Base-by-base conservation (phyloP, 108 stramenopile genomes). In the Nannochloropsis gaditana region DNA sequence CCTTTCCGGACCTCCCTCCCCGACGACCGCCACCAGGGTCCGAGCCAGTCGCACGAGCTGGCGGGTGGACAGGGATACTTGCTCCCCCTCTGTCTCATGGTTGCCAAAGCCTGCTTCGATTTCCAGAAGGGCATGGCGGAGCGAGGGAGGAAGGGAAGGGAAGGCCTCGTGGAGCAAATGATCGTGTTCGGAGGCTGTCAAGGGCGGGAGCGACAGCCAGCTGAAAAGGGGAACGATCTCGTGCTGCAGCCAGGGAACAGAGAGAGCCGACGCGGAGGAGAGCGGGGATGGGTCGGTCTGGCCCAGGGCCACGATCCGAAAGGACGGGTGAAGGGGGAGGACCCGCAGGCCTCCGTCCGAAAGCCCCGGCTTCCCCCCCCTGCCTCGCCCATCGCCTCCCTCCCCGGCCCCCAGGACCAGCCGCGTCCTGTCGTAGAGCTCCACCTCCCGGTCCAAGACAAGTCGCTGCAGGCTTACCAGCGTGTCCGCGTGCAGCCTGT, bases 401-500 rank as follows among this genome's bases (percentile, higher is more conserved):
- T 31, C 31, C 31, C 31, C 31, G 31, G 31, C 31, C 31, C 31
- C 31, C 31, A 31, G 31, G 31, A 73, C 59, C 59, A 73, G 8
- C 59, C 59, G 59, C 6, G 59, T 2, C 19, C 59, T 2, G n/a
- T 73, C 59, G 19, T n/a, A n/a, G 19, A 73, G 59, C 59, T 73
- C 59, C 59, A 73, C n/a, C 59, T 73, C 59, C 4, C 59, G 59
- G 59, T 73, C 59, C 59, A 73, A 15, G n/a, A 15, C 15, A 0
- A 73, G 19, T n/a, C 59, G 3, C 6, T 73, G 59, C 59, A 73
- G n/a, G 19, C 19, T 73, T 2, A 15, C n/a, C 8, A 73, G 59
- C 19, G 59, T 73, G 59, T 73, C 59, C 19, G 59, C 2, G 6
- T 73, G 59, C 59, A 73, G 94, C 73, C 92, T 92, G 82, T 96